Percentiles rank a stretch among this genome's conserved stretches.
These are phyloP conservation scores for Chaetomium tenue DNA, from an alignment of 495 filamentous ascomycete species.

Conservation along the genomic window DNA sequence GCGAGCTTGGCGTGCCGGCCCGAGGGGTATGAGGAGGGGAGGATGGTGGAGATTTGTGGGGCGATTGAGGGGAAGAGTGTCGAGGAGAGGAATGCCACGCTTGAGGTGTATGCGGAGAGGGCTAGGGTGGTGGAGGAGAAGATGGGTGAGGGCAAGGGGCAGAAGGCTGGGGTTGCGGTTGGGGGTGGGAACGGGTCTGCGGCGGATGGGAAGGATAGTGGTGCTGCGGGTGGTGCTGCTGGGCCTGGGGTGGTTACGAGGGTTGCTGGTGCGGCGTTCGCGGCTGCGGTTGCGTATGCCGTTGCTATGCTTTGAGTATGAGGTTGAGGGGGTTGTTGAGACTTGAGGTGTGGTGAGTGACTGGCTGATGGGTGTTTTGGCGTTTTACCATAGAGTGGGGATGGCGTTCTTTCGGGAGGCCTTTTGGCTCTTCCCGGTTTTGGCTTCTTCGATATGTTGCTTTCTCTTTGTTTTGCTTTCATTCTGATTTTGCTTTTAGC, in stretches of 20 bases:
- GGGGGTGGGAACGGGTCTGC: too few species aligned
- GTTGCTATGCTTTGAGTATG: neutral
- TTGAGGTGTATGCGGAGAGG: neutral
- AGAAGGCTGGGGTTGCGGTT: too few species aligned
- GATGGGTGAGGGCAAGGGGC: too few species aligned
- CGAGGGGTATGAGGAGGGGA: neutral
- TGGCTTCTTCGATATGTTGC: neutral
- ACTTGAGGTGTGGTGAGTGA: neutral
- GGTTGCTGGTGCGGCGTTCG: neutral
- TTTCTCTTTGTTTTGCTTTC: neutral
- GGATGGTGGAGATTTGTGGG: neutral
- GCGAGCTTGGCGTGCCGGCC: neutral
- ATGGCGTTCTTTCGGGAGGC: neutral
- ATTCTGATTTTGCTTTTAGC: neutral
- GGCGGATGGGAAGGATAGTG: neutral
- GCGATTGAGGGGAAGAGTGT: neutral
- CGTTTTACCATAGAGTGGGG: neutral
- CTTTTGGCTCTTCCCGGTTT: neutral
- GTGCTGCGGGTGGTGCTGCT: neutral
- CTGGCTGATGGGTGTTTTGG: neutral
- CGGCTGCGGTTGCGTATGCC: neutral
- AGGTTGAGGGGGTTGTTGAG: too few species aligned
- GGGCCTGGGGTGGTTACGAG: neutral
- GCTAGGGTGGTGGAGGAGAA: neutral
- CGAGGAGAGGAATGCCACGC: neutral